Evolutionary conservation across 2,329 filamentous ascomycete genomes (phyloP).

Genomic region (Ophiosphaerella korrae): DNA sequence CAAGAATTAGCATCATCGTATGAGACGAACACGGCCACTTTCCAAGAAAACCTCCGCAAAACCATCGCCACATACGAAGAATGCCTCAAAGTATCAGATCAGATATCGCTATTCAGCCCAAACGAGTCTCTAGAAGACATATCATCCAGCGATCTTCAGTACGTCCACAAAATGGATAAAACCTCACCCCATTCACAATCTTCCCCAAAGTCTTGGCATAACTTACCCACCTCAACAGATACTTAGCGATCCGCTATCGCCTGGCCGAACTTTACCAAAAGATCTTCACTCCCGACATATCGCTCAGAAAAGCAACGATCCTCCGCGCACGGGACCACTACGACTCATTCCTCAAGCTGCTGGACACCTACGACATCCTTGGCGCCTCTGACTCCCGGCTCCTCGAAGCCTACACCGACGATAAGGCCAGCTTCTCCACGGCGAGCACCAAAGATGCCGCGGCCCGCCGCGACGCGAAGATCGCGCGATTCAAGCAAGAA

Average conservation of each 20-base stretch:
- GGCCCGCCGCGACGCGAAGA: constrained; percentile 79
- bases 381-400: constrained; percentile 67
- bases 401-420: constrained; percentile 74
- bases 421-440: constrained; percentile 73
- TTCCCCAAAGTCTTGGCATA: constrained; percentile 5
- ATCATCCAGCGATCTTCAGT: constrained; percentile 81
- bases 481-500: constrained; percentile 81
- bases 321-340: constrained; percentile 70
- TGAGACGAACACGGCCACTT: constrained; percentile 68
- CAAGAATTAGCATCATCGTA: constrained; percentile 65
- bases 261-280: constrained; percentile 80
- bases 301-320: constrained; percentile 64
- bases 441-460: constrained; percentile 69
- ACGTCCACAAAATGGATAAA: constrained; percentile 22
- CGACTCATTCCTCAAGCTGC: constrained; percentile 75
- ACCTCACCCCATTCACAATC: neutral
- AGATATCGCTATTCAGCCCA: constrained; percentile 81
- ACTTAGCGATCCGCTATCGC: constrained; percentile 77
- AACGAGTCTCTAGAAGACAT: constrained; percentile 92
- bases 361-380: constrained; percentile 81
- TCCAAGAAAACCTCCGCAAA: constrained; percentile 68
- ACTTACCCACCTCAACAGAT: constrained; percentile 50
- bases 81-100: constrained; percentile 70
- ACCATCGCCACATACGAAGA: constrained; percentile 75
- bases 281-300: constrained; percentile 61